Conservation (phyloP, 1,284 basidiomycete genomes). For the Ustilago tritici region DNA sequence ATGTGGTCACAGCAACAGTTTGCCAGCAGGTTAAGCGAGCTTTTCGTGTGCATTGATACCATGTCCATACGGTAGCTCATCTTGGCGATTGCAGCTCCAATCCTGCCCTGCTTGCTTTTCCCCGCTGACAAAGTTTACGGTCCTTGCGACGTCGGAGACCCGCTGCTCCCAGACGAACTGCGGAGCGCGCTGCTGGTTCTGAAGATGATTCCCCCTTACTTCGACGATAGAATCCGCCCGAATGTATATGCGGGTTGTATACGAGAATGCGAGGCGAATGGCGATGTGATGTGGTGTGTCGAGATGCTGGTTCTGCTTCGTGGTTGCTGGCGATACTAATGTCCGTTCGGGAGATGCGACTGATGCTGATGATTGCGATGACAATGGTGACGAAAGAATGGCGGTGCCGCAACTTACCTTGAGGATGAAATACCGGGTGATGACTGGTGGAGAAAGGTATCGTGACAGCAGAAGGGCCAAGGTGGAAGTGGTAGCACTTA, state of each 20-base stretch:
- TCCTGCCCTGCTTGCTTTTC: background rate
- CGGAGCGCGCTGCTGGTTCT: background rate
- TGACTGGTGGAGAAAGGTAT: slow-evolving; percentile 45
- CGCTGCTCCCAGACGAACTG: background rate
- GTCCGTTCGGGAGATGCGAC: slow-evolving; percentile 8
- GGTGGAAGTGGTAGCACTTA: slow-evolving; percentile 19
- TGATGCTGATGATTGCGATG: slow-evolving; percentile 15
- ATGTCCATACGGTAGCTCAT: background rate
- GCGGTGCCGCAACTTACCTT: slow-evolving; percentile 44
- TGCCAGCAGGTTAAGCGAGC: background rate
- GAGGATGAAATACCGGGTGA: slow-evolving; percentile 52
- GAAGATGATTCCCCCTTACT: background rate
- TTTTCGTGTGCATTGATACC: background rate
- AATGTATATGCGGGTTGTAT: slow-evolving; percentile 4
- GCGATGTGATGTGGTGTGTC: background rate
- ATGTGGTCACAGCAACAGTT: background rate
- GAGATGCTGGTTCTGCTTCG: slow-evolving; percentile 7
- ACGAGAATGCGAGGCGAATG: slow-evolving; percentile 9
- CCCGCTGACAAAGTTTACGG: background rate
- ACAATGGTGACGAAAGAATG: slow-evolving; percentile 27
- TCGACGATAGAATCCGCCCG: background rate
- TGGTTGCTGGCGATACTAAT: background rate
- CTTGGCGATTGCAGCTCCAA: background rate
- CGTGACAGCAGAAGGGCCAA: slow-evolving; percentile 33
- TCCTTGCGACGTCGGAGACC: background rate